Evolutionary conservation across 352 stramenopile genomes (phyloP), one percentile per base, ranked within the genome.

Genomic region (Aphanomyces astaci): DNA sequence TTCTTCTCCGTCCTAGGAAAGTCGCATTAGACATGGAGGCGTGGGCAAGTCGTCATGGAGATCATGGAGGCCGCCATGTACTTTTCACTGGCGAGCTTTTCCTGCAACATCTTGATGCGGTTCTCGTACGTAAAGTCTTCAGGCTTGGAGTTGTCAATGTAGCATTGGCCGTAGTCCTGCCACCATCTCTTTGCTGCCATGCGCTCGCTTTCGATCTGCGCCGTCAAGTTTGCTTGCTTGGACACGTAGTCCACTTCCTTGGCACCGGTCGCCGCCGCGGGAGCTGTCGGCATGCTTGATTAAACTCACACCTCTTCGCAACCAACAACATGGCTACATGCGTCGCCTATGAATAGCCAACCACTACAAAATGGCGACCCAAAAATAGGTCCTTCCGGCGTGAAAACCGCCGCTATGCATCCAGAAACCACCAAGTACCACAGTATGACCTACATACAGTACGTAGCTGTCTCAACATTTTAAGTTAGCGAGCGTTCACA

Each of bases 171-270:
- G 59, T 88, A 90, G 66, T 92, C 84, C 62, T 90, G 82, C 82
- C 82, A 92, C 84, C 84, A 92, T 30, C 76, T 80, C 73, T 90
- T 92, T 54, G 82, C 82, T 2, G 82, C 80, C 55, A 84, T 82
- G 7, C 78, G 81, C 63, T 92, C 84, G 68, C 82, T 89, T 72
- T 92, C 84, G 73, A 92, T 90, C 70, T 92, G 84, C 54, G 84
- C 70, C 25, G 84, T 90, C 46, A 89, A 75, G 64, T 92, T 92
- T n/a, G 84, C 82, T 63, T 92, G 72, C 70, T 88, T 90, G 49
- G 84, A 89, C 63, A 92, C 82, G 65, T 90, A 92, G 71, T 92
- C 84, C 64, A 89, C 73, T 74, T 90, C 84, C 68, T 92, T 91
- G 17, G 66, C 56, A 66, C 80, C 78, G 13, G 73, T 77, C 36